Evolutionary conservation across 352 stramenopile genomes (phyloP), one percentile per base, ranked within the genome.

Genomic region (Phytophthora foliorum): DNA sequence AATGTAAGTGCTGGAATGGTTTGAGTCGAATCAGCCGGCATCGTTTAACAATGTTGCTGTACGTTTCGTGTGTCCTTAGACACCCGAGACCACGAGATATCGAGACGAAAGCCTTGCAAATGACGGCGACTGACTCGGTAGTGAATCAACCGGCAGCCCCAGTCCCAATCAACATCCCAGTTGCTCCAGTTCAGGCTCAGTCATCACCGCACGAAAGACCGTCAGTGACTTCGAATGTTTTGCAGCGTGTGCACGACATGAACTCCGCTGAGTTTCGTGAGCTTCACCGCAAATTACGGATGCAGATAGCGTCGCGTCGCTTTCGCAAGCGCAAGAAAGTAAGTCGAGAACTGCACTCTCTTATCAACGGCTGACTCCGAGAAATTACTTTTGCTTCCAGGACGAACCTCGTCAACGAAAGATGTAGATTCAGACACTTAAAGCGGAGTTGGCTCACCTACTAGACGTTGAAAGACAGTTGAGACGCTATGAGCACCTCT

Each of bases 281-380:
- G 2, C 39, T 78, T 32, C 67, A 71, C 32, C 75, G 72, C 5
- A 76, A 74, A 53, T 25, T 82, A 16, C 63, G 58, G 22, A 70
- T 70, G 57, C 72, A 82, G 31, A 75, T 56, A 19, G 59, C 67
- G 6, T 82, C 75, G 24, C 72, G 67, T 25, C 63, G 72, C n/a
- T 75, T 76, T 45, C 67, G 75, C 3, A 76, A 72, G 44, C 71
- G 71, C 31, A 82, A 79, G 44, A 83, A 74, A 63, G 69, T 74
- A 34, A 38, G 41, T 46, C 0, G 1, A 25, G 14, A 39, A 39
- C 34, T 39, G 14, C 2, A 9, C 3, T 4, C 13, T n/a, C 11
- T 14, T 38, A 6, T 38, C 8, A 38, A 14, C n/a, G 11, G 34
- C 14, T n/a, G 34, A 9, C 29, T 32, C 29, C 6, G 29, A 9